These are phyloP conservation scores for Peronosclerospora sorghi DNA, from an alignment of 352 stramenopile species.

Conservation along the genomic window DNA sequence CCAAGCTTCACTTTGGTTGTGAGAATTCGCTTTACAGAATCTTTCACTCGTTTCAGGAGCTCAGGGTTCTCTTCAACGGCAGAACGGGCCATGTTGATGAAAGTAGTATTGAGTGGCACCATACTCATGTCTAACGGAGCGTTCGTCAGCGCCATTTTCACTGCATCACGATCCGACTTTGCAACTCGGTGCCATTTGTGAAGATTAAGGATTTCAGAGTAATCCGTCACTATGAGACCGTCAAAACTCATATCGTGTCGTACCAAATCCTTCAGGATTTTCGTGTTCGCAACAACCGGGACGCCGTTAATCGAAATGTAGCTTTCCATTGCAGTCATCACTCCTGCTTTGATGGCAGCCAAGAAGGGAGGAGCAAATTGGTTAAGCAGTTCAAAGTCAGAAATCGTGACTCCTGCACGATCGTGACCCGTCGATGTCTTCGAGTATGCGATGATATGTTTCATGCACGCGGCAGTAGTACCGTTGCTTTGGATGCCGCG, in stretches of 20 bases:
- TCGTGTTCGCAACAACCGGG: slow-evolving; percentile 80
- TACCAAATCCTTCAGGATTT: slow-evolving; percentile 70
- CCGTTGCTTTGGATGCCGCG: slow-evolving; percentile 69
- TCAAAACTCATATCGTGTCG: slow-evolving; percentile 80
- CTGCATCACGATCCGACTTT: slow-evolving; percentile 36
- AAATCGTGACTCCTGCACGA: slow-evolving; percentile 58
- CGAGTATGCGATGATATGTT: slow-evolving; percentile 86
- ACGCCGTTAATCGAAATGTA: slow-evolving; percentile 90
- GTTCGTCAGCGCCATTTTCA: slow-evolving; percentile 56
- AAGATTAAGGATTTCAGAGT: slow-evolving; percentile 87
- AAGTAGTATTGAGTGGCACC: slow-evolving; percentile 45
- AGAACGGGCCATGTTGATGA: slow-evolving; percentile 37
- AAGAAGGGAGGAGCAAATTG: slow-evolving; percentile 79
- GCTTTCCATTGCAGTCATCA: slow-evolving; percentile 87
- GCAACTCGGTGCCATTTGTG: slow-evolving; percentile 48
- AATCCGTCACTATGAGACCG: slow-evolving; percentile 88
- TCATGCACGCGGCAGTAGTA: slow-evolving; percentile 75
- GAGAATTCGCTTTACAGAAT: slow-evolving; percentile 52
- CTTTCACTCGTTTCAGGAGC: slow-evolving; percentile 33
- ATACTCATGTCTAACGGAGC: slow-evolving; percentile 89
- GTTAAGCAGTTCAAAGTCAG: slow-evolving; percentile 73
- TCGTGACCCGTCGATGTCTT: slow-evolving; percentile 77
- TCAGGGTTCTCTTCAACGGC: slow-evolving; percentile 25
- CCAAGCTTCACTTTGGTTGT: slow-evolving; percentile 62
- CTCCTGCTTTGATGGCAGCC: slow-evolving; percentile 67